Percentiles rank a stretch among this genome's conserved stretches.
Evolutionary conservation across 306 rosid genomes (phyloP).

Genomic region (Rubus parviflorus): DNA sequence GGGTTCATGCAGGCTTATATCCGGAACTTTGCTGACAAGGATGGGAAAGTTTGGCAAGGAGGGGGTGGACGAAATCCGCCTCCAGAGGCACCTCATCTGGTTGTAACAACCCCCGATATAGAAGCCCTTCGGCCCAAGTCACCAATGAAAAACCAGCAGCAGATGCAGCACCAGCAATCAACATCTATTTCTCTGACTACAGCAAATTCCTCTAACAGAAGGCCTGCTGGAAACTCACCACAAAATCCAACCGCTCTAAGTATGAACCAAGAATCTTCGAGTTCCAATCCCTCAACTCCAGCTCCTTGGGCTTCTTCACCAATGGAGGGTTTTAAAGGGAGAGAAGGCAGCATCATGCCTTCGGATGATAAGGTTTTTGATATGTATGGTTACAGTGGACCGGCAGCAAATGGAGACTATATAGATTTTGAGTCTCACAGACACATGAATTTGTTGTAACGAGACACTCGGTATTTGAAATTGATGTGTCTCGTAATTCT

Average conservation of each 20-base stretch:
- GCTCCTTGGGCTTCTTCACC: slow-evolving; percentile 73
- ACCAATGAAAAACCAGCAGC: slow-evolving; percentile 99
- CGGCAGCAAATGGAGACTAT: slow-evolving; percentile 48
- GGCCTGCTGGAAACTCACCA: slow-evolving; percentile 77
- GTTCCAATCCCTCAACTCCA: slow-evolving; percentile 66
- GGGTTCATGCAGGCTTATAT: slow-evolving; percentile 62
- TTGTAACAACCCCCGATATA: slow-evolving; percentile 86
- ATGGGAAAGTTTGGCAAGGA: slow-evolving; percentile 97
- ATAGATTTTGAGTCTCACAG: slow-evolving; percentile 73
- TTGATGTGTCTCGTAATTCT: slow-evolving; percentile 24
- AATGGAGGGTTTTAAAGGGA: slow-evolving; percentile 75
- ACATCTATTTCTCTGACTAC: slow-evolving; percentile 62
- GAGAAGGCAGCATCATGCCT: slow-evolving; percentile 64
- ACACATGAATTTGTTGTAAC: slow-evolving; percentile 73
- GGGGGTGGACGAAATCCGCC: slow-evolving; percentile 99
- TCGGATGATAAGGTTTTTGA: slow-evolving; percentile 74
- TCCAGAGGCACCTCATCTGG: slow-evolving; percentile 96
- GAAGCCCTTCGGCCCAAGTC: slow-evolving; percentile 96
- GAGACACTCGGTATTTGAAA: slow-evolving; percentile 10
- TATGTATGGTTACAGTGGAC: slow-evolving; percentile 65
- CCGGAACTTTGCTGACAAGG: slow-evolving; percentile 83
- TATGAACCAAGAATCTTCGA: slow-evolving; percentile 58
- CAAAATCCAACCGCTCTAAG: slow-evolving; percentile 49
- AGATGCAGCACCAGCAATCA: slow-evolving; percentile 77
- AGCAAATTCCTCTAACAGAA: slow-evolving; percentile 54